These are phyloP conservation scores for Suhomyces chickasaworum DNA, from an alignment of 1,139 yeast genomes.

Conservation along the genomic window DNA sequence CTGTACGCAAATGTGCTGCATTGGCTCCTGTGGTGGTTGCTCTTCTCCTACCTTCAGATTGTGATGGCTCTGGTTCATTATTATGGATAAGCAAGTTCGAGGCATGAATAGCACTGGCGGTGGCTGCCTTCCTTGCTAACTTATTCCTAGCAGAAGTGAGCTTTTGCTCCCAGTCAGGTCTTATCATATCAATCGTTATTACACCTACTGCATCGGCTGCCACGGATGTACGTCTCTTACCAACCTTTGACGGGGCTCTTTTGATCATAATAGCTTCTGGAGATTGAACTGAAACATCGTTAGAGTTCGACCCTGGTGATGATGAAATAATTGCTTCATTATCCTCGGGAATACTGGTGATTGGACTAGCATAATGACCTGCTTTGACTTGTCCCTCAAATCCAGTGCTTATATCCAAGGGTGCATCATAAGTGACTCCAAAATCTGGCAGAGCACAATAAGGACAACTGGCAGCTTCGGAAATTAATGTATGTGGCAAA, in stretches of 20 bases:
- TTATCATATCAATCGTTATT: slow-evolving; percentile 73
- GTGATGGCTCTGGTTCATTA: slow-evolving; percentile 21
- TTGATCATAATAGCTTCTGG: slow-evolving; percentile 5
- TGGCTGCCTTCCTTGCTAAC: slow-evolving; percentile 84
- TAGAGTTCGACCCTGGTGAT: slow-evolving; percentile 16
- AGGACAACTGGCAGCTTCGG: slow-evolving; percentile 91
- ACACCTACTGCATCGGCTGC: slow-evolving; percentile 68
- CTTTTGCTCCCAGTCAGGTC: slow-evolving; percentile 91
- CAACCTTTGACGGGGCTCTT: background rate
- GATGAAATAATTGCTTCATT: slow-evolving; percentile 17
- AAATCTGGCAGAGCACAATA: slow-evolving; percentile 88
- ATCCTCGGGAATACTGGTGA: slow-evolving; percentile 16
- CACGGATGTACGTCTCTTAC: slow-evolving; percentile 44
- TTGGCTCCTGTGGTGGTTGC: slow-evolving; percentile 12
- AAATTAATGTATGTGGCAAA: slow-evolving; percentile 64
- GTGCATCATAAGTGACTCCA: slow-evolving; percentile 78
- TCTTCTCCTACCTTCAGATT: slow-evolving; percentile 17
- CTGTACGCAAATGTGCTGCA: slow-evolving; percentile 23
- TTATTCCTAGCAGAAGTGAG: slow-evolving; percentile 71
- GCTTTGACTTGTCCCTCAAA: slow-evolving; percentile 40
- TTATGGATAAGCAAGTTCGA: slow-evolving; percentile 58
- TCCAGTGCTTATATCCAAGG: slow-evolving; percentile 57
- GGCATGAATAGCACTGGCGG: slow-evolving; percentile 92
- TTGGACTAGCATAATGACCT: slow-evolving; percentile 10
- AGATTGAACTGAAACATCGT: slow-evolving; percentile 1